Conservation (phyloP, 106 monocot genomes). For the Dendrobium chrysotoxum region DNA sequence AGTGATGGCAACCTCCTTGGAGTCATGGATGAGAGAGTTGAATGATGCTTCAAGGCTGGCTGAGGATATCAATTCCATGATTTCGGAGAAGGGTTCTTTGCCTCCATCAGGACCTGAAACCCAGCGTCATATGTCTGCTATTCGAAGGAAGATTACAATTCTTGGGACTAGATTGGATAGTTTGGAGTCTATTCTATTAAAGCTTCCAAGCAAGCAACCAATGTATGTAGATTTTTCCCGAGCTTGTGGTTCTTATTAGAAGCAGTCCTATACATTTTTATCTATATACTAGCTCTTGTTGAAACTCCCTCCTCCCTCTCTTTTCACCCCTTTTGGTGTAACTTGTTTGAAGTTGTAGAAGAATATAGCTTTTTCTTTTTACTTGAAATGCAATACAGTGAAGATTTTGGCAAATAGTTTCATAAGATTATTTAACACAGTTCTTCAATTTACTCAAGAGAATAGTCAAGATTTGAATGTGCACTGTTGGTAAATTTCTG, state of each 20-base stretch:
- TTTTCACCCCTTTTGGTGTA: neutral
- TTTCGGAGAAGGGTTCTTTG: constrained; percentile 58
- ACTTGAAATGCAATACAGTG: neutral
- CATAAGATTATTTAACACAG: neutral
- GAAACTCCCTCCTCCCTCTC: neutral
- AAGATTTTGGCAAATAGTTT: no score
- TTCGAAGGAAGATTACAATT: constrained; percentile 84
- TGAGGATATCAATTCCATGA: constrained; percentile 75
- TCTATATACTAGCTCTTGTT: neutral
- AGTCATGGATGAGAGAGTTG: constrained; percentile 68
- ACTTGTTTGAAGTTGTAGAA: neutral
- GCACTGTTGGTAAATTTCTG: no score
- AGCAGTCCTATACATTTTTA: neutral
- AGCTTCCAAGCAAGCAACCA: constrained; percentile 57
- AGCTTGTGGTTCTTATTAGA: neutral
- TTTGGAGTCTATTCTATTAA: constrained; percentile 54
- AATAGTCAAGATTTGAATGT: neutral
- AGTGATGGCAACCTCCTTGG: constrained; percentile 70
- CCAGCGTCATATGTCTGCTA: constrained; percentile 50
- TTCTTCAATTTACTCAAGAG: neutral
- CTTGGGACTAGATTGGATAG: constrained; percentile 74
- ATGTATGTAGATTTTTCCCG: constrained; percentile 32
- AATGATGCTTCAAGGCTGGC: constrained; percentile 73
- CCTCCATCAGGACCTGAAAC: constrained; percentile 63
- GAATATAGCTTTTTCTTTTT: neutral